Conservation (phyloP, 768 basidiomycete genomes). For the Coprinopsis marcescibilis region DNA sequence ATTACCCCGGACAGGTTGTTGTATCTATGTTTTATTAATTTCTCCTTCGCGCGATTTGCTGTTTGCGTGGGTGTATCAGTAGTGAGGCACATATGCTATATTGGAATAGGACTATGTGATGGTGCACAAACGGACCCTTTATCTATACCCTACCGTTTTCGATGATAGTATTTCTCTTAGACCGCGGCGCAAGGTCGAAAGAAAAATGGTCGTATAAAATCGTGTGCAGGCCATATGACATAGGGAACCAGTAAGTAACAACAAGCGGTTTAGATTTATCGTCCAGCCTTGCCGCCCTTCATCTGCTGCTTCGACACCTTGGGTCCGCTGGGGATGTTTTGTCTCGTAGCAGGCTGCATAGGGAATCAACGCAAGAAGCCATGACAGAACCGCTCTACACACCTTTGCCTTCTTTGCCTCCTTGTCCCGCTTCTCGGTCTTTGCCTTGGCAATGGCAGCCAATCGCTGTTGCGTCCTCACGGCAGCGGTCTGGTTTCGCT, state of each 20-base stretch:
- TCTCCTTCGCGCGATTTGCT: slow-evolving; percentile 13
- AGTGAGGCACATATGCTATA: slow-evolving; percentile 4
- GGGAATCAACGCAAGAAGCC: slow-evolving; percentile 6
- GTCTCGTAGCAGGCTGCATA: slow-evolving; percentile 46
- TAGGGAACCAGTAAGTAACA: too few relatives aligned
- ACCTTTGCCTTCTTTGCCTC: slow-evolving; percentile 89
- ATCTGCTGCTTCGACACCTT: slow-evolving; percentile 95
- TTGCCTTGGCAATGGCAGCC: slow-evolving; percentile 88
- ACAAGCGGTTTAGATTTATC: too few relatives aligned
- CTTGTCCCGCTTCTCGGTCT: slow-evolving; percentile 96
- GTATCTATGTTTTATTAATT: slow-evolving; percentile 25
- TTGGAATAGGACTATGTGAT: neutral
- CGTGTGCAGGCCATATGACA: too few relatives aligned
- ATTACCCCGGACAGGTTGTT: slow-evolving; percentile 18
- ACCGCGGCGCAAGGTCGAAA: too few relatives aligned
- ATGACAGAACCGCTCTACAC: slow-evolving; percentile 15
- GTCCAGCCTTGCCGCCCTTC: slow-evolving; percentile 83
- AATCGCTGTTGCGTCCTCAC: slow-evolving; percentile 75
- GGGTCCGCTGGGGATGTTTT: slow-evolving; percentile 53
- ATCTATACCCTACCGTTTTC: too few relatives aligned
- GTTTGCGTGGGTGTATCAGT: neutral
- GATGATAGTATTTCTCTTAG: too few relatives aligned
- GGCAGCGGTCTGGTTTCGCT: slow-evolving; percentile 86
- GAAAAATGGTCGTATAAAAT: too few relatives aligned
- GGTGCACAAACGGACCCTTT: neutral